A percentile compares a stretch with the other conserved stretches of the same genome.
Conservation (phyloP, 306 rosid species). For the Mimosa bimucronata region DNA sequence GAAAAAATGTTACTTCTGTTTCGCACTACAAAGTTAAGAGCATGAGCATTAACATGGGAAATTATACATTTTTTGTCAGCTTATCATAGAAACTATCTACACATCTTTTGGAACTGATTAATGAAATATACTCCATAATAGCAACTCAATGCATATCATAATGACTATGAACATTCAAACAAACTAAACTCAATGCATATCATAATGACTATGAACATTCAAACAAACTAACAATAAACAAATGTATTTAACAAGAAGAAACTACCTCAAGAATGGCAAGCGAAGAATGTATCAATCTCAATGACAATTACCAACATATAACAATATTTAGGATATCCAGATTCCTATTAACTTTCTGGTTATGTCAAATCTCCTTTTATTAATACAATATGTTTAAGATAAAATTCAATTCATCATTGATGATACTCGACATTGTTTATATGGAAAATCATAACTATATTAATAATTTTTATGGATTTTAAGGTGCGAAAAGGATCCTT, state of each 20-base stretch:
- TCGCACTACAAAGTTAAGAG: neutral
- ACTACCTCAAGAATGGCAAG: neutral
- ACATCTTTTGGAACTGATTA: neutral
- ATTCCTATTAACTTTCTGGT: neutral
- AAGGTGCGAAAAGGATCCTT: neutral
- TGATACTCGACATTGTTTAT: no score
- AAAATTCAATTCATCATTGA: no score
- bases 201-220: no score
- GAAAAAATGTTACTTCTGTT: neutral
- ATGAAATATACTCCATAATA: neutral
- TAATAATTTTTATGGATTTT: neutral
- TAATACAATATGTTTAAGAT: no score
- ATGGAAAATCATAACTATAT: no score
- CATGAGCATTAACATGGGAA: neutral
- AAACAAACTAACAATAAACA: neutral
- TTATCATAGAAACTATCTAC: neutral
- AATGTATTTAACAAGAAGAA: neutral
- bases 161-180: neutral
- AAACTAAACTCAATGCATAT: no score
- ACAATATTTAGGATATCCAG: neutral
- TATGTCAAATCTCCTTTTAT: neutral
- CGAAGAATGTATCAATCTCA: neutral
- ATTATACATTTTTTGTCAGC: neutral
- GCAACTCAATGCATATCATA: neutral
- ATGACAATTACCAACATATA: neutral